Evolutionary conservation across 441 rosid species (phyloP), one percentile per base, ranked within the genome.

Genomic region (Adansonia rubrostipa): DNA sequence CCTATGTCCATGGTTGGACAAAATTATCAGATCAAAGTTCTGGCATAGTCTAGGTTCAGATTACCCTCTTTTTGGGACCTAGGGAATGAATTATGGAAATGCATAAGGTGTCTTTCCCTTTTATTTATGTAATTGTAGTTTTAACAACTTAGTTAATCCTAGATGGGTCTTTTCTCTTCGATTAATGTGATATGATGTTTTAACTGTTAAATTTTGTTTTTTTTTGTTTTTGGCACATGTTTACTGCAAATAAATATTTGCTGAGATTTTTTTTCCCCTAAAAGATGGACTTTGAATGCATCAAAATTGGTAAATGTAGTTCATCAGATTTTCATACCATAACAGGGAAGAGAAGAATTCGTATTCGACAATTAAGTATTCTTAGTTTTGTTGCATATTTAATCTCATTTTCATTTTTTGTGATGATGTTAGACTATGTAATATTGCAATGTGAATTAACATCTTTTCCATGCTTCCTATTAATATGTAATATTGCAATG

Each of bases 361-460:
- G 22, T 69, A 73, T 15, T 8, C 53, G 4, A 44, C 53, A 73
- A 57, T 20, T 58, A 60, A 40, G 20, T 20, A 57, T 42, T 73
- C 45, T 66, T 24, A 44, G 9, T 7, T 44, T 22, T 40, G 71
- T 19, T 36, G 11, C 40, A 17, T 73, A 73, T 73, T 73, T 57
- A 47, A 24, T 47, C 36, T 58, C n/a, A n/a, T 17, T 60, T 11
- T 50, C 58, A 19, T 20, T 11, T 19, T 67, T 33, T 36, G 42
- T 36, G 75, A n/a, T 54, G 33, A 9, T 5, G 1, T 33, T 4
- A 5, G 44, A 5, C 63, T 17, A 54, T 44, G 42, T 28, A 36
- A 36, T 36, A 36, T n/a, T n/a, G 5, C 75, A 36, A 71, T 54
- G 50, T 54, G 75, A 36, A n/a, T 71, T 14, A 33, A 40, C 47